Evolutionary conservation across 495 filamentous ascomycete species (phyloP).

Genomic region (Neurospora sp.): DNA sequence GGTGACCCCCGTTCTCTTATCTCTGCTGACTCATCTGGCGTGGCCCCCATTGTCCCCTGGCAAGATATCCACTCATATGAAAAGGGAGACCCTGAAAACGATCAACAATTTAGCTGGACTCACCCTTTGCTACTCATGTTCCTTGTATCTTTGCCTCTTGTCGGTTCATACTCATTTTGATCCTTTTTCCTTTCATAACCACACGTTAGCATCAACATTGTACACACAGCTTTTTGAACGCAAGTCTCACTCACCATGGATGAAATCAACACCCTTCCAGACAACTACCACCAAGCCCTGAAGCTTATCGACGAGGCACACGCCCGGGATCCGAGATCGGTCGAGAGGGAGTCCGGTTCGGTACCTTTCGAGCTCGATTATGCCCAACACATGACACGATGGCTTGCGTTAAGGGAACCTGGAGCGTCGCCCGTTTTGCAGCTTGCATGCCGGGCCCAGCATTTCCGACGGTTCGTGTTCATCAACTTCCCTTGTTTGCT

Average conservation of each 20-base stretch:
- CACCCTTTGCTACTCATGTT: neutral
- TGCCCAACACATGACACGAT: constrained; percentile 63
- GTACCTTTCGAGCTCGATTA: constrained; percentile 72
- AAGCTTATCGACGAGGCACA: constrained; percentile 63
- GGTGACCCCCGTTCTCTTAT: neutral
- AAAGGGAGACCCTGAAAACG: neutral
- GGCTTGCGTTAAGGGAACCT: constrained; percentile 46
- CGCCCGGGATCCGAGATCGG: constrained; percentile 49
- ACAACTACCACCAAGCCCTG: constrained; percentile 36
- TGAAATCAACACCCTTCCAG: constrained; percentile 10
- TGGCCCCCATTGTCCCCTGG: neutral
- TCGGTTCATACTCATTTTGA: neutral
- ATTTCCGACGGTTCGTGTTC: constrained; percentile 42
- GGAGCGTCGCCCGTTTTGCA: constrained; percentile 51
- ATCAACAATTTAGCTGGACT: neutral
- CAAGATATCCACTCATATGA: neutral
- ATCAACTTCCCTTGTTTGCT: neutral
- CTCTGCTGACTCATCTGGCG: neutral
- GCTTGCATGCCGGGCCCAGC: constrained; percentile 71
- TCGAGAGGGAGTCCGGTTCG: constrained; percentile 17
- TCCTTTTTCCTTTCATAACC: neutral
- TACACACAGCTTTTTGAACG: neutral
- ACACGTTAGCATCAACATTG: neutral
- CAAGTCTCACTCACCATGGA: constrained; percentile 10
- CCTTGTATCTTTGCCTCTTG: neutral